phyloP scores from a whole-genome alignment of 176 grass and related monocot species.

The Tillandsia fasciculata region DNA sequence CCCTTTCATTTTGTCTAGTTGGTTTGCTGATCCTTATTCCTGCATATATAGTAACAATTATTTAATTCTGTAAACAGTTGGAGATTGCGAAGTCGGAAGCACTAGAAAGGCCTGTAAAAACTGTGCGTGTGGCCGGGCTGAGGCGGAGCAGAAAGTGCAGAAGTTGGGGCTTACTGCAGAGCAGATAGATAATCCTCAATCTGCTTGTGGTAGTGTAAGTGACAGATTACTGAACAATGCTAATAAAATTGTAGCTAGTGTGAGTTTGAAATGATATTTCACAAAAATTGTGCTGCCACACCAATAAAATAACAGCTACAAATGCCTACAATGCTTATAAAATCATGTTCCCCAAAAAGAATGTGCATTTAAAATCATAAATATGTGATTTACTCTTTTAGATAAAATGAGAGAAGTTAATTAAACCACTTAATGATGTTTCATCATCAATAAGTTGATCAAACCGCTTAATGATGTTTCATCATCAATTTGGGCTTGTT shows the following conservation, averaged over 20 bases:
- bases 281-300: too few species aligned
- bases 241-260: neutral
- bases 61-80: slow-evolving; percentile 31
- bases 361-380: too few species aligned
- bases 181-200: slow-evolving; percentile 77
- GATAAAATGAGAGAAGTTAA: too few species aligned
- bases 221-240: neutral
- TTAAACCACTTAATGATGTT: too few species aligned
- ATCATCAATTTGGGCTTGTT: too few species aligned
- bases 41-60: neutral
- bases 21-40: neutral
- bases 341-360: too few species aligned
- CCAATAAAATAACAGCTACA: too few species aligned
- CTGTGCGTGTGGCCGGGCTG: slow-evolving; percentile 79
- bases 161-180: slow-evolving; percentile 67
- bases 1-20: neutral
- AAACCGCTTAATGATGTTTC: too few species aligned
- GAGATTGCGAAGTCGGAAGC: slow-evolving; percentile 77
- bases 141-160: slow-evolving; percentile 72
- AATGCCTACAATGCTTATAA: too few species aligned
- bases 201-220: slow-evolving; percentile 89
- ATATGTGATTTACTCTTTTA: too few species aligned
- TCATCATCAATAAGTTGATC: too few species aligned
- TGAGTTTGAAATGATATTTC: too few species aligned
- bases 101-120: slow-evolving; percentile 92